A percentile compares a stretch with the other conserved stretches of the same genome.
These are phyloP conservation scores for Salinomyces thailandicus DNA, from an alignment of 2,329 filamentous ascomycete genomes.

Conservation along the genomic window DNA sequence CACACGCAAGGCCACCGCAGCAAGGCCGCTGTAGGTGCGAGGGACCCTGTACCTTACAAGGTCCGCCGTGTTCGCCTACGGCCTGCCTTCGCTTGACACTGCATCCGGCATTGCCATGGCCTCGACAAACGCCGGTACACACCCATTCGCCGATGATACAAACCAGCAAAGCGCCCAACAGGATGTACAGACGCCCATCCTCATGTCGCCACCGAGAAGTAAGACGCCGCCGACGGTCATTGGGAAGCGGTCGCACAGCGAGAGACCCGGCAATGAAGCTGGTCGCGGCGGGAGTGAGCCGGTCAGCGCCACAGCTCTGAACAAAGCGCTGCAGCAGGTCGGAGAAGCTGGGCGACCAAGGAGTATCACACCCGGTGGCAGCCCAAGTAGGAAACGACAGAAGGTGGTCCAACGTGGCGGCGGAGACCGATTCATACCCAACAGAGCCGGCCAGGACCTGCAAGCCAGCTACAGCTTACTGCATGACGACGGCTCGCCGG, in stretches of 20 bases:
- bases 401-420: conserved; percentile 46
- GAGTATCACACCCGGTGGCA: conserved; percentile 51
- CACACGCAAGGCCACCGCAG: conserved; percentile 6
- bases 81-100: too few relatives aligned
- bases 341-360: conserved; percentile 49
- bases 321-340: conserved; percentile 51
- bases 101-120: conserved; percentile 1
- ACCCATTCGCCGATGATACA: conserved; percentile 1
- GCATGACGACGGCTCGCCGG: conserved; percentile 85
- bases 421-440: conserved; percentile 76
- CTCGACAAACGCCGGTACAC: conserved; percentile 2
- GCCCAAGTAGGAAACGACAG: conserved; percentile 59
- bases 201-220: conserved; percentile 47
- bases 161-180: conserved; percentile 9
- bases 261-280: conserved; percentile 13
- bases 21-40: conserved; percentile 4
- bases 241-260: conserved; percentile 34
- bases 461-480: conserved; percentile 86
- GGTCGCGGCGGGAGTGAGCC: conserved; percentile 38
- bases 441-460: conserved; percentile 82
- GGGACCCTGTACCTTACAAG: background rate
- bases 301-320: conserved; percentile 49
- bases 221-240: conserved; percentile 50
- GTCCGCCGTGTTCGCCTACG: too few relatives aligned
- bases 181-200: conserved; percentile 33